Evolutionary conservation across 1,284 basidiomycete genomes (phyloP), one percentile per base, ranked within the genome.

Genomic region (Bjerkandera adusta): DNA sequence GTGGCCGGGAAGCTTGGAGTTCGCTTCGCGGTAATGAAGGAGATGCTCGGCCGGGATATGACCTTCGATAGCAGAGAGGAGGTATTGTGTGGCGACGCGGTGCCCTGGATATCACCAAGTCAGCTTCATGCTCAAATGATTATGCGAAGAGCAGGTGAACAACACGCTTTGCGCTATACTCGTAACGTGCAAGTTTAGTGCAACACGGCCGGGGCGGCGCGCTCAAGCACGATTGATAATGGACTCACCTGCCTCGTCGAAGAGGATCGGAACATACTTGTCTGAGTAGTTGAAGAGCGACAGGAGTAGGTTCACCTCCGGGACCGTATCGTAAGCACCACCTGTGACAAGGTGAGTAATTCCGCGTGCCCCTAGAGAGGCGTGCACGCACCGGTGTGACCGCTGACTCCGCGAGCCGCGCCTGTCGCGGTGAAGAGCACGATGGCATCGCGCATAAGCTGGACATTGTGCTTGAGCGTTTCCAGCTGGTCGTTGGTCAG

Each of bases 61-160:
- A 1, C 89, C 89, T 37, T 89, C 81, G 7, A 92, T 72, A 1
- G 83, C 88, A 34, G 88, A 73, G 25, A 91, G 75, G 32, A 92
- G 73, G 64, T 92, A 92, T 60, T 92, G 89, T 0, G 89, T 91
- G 1, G 89, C 89, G 45, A 92, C 90, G 61, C 90, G 86, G 62
- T 92, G 89, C 30, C 90, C 89, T 84, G 58, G n/a, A n/a, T n/a
- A n/a, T n/a, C n/a, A n/a, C n/a, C n/a, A n/a, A n/a, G 30, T 12
- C 34, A 3, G 12, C 34, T 15, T 35, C 16, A 16, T 20, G 34
- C 34, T 20, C 34, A 16, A 34, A 20, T 35, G 15, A n/a, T 15
- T 8, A 12, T 6, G 12, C 12, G 34, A 35, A 35, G 16, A n/a
- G 10, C 12, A 5, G 16, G 10, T 20, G 3, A 16, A 10, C n/a